A percentile compares a stretch with the other conserved stretches of the same genome.
Evolutionary conservation across 2,329 filamentous ascomycete genomes (phyloP).

Genomic region (Xylariaceae sp.): DNA sequence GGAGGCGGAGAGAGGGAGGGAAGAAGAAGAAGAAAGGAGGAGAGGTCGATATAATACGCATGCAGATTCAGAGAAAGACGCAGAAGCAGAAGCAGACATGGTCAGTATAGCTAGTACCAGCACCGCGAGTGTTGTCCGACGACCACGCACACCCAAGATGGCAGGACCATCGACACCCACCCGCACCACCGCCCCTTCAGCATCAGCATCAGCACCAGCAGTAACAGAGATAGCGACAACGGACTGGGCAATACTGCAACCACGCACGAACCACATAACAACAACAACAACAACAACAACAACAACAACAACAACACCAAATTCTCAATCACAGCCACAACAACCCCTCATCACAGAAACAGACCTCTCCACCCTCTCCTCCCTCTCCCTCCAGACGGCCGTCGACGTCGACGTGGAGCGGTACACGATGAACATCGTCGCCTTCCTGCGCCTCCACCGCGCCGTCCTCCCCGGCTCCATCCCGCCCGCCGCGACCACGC

Average conservation of each 20-base stretch:
- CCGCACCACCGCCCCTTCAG: no score
- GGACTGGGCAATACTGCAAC: no score
- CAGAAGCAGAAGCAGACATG: constrained; percentile 4
- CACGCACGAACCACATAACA: no score
- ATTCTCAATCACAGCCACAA: neutral
- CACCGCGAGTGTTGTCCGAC: constrained; percentile 38
- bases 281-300: no score
- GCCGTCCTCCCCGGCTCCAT: constrained; percentile 70
- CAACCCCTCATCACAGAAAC: constrained; percentile 28
- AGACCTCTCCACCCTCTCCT: constrained; percentile 55
- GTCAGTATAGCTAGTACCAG: constrained; percentile 13
- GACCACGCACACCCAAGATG: constrained; percentile 11
- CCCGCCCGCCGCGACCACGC: constrained; percentile 69
- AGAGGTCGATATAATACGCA: neutral
- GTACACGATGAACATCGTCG: constrained; percentile 81
- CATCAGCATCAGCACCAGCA: constrained; percentile 7
- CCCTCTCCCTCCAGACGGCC: constrained; percentile 52
- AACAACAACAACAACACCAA: constrained; percentile 3
- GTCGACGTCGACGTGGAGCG: constrained; percentile 72
- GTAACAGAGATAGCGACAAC: constrained; percentile 1
- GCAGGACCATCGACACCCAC: no score
- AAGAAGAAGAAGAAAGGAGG: neutral
- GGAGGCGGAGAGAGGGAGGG: constrained; percentile 39
- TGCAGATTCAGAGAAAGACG: neutral
- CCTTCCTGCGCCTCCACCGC: constrained; percentile 82